These are phyloP conservation scores for Peniophora sp. DNA, from an alignment of 1,284 basidiomycete genomes.

Conservation along the genomic window DNA sequence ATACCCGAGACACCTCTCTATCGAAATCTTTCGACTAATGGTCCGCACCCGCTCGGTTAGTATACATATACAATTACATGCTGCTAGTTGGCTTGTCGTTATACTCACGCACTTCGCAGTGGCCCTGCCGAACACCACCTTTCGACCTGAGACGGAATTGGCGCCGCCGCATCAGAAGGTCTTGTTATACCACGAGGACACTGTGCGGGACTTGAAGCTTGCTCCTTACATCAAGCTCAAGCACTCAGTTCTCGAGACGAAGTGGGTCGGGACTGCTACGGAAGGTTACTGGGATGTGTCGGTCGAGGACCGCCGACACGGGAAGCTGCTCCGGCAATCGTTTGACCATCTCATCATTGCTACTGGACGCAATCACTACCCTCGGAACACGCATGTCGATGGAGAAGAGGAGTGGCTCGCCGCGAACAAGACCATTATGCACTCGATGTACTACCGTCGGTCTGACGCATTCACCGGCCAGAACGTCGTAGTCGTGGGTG, in stretches of 20 bases:
- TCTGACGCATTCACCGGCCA: neutral
- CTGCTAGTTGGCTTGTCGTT: neutral
- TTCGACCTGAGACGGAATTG: neutral
- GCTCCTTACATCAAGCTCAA: neutral
- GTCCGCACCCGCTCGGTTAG: neutral
- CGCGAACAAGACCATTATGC: neutral
- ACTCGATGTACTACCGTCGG: neutral
- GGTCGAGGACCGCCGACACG: neutral
- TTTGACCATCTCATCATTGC: slow-evolving; percentile 1
- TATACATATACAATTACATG: neutral
- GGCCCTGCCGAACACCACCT: neutral
- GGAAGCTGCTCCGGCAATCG: no score
- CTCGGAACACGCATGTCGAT: neutral
- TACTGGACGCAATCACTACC: neutral
- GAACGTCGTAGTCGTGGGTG: neutral
- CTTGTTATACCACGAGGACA: neutral
- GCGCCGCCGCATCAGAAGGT: neutral
- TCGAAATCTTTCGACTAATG: neutral
- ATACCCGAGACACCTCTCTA: neutral
- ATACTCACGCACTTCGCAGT: neutral
- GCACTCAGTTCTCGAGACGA: neutral
- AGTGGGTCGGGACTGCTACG: neutral
- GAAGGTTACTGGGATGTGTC: neutral
- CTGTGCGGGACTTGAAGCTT: neutral
- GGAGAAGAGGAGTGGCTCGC: neutral